Conservation (phyloP, 192 early-diverging fungal species). For the Entophlyctis helioformis region DNA sequence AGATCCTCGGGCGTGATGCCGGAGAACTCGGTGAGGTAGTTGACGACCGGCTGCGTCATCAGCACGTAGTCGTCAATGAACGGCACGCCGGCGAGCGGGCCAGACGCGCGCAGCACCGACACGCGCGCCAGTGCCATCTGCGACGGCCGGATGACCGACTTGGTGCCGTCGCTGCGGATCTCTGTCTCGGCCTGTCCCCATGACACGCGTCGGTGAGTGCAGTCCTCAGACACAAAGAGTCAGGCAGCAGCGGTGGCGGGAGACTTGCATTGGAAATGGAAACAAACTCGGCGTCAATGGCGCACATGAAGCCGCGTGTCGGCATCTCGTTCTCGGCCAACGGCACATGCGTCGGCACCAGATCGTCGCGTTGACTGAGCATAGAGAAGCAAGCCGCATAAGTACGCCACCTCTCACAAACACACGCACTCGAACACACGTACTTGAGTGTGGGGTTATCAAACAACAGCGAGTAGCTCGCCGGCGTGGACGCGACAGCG, state of each 20-base stretch:
- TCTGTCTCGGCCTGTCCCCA: slow-evolving; percentile 71
- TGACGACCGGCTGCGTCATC: slow-evolving; percentile 70
- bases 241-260: too few species aligned
- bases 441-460: too few species aligned
- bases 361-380: too few species aligned
- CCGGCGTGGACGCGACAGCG: too few species aligned
- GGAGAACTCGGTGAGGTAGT: slow-evolving; percentile 88
- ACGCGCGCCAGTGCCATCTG: slow-evolving; percentile 78
- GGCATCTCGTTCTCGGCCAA: too few species aligned
- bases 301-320: slow-evolving; percentile 50
- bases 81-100: slow-evolving; percentile 56
- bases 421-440: too few species aligned
- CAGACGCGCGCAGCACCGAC: slow-evolving; percentile 74
- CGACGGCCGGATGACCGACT: slow-evolving; percentile 66
- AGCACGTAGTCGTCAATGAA: slow-evolving; percentile 97
- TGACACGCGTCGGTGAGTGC: not conserved
- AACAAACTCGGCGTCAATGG: slow-evolving; percentile 96
- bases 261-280: slow-evolving; percentile 46
- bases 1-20: slow-evolving; percentile 87
- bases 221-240: too few species aligned
- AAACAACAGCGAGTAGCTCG: too few species aligned
- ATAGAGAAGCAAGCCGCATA: too few species aligned
- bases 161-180: slow-evolving; percentile 85
- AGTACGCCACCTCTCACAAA: too few species aligned
- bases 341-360: too few species aligned